Conservation (phyloP, 2,329 filamentous ascomycete species). For the Ophiostoma piceae region DNA sequence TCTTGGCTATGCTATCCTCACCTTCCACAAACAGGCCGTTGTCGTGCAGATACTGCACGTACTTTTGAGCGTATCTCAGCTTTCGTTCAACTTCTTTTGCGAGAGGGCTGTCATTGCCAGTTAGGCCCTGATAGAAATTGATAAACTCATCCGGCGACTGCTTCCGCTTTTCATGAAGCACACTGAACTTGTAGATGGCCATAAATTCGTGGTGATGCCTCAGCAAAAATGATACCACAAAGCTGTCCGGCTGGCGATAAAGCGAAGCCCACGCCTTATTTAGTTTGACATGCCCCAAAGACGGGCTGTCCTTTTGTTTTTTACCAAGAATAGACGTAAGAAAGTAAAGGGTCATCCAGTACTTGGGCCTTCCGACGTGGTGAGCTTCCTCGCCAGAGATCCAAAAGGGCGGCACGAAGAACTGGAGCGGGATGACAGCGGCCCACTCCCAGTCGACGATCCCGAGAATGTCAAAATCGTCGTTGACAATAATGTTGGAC, state of each 20-base stretch:
- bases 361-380: neutral
- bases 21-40: neutral
- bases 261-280: neutral
- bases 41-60: neutral
- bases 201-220: neutral
- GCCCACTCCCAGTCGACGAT: slow-evolving; percentile 6
- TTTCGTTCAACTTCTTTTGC: neutral
- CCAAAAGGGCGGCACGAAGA: neutral
- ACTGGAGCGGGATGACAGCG: neutral
- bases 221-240: neutral
- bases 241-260: neutral
- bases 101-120: neutral
- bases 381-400: neutral
- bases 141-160: neutral
- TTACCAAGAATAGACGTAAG: neutral
- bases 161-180: neutral
- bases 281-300: neutral
- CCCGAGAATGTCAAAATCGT: neutral
- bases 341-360: neutral
- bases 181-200: neutral
- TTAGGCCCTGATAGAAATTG: neutral
- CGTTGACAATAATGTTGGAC: slow-evolving; percentile 7
- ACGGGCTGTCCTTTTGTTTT: neutral
- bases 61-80: neutral
- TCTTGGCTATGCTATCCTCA: neutral